phyloP scores from a whole-genome alignment of 768 basidiomycete species.

The Xanthoconium stramineum region DNA sequence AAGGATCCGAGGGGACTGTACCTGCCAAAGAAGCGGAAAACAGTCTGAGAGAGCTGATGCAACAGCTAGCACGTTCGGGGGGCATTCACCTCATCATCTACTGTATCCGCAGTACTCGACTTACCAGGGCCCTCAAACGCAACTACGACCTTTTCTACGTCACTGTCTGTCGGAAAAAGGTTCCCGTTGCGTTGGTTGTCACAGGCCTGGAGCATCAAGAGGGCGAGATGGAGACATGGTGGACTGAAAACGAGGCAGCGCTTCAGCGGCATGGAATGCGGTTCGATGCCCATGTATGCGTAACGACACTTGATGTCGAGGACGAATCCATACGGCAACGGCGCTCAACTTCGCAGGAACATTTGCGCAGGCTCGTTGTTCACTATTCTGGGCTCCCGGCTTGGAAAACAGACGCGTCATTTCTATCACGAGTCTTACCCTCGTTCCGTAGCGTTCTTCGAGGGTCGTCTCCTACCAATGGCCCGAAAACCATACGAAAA shows the following conservation, averaged over 20 bases:
- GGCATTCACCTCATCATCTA: too few relatives aligned
- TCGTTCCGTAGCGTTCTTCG: neutral
- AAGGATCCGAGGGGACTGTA: neutral
- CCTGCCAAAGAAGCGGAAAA: neutral
- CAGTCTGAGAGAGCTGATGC: neutral
- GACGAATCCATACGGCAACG: neutral
- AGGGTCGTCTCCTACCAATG: neutral
- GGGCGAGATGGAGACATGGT: slow-evolving; percentile 24
- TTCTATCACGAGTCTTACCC: neutral
- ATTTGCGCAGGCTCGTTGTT: neutral
- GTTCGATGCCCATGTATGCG: too few relatives aligned
- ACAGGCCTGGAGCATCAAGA: slow-evolving; percentile 33
- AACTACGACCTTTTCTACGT: slow-evolving; percentile 34
- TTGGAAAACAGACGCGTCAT: neutral
- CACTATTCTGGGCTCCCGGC: neutral
- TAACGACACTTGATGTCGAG: neutral
- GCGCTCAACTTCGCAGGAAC: neutral
- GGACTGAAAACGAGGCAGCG: slow-evolving; percentile 21
- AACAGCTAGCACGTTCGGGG: neutral
- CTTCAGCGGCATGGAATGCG: neutral
- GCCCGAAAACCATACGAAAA: neutral
- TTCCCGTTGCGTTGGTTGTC: slow-evolving; percentile 32
- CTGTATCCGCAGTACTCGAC: too few relatives aligned
- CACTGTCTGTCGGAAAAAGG: slow-evolving; percentile 32
- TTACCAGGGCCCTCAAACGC: neutral